A percentile compares a stretch with the other conserved stretches of the same genome.
These are phyloP conservation scores for Coriolopsis trogii DNA, from an alignment of 1,284 basidiomycete species.

Conservation along the genomic window DNA sequence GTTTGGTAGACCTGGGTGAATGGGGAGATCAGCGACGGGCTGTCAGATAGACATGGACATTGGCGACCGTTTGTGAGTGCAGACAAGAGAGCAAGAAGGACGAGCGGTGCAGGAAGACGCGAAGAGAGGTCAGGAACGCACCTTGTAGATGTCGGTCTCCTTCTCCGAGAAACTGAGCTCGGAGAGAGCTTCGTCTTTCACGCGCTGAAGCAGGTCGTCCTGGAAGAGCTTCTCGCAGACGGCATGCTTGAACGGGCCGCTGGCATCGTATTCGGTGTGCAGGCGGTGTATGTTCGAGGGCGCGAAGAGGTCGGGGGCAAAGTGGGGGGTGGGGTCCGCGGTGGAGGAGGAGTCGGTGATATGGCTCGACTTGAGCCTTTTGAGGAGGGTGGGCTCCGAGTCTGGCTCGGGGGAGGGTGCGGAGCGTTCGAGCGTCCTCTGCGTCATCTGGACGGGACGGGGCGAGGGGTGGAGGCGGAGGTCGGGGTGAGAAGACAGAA, in stretches of 20 bases:
- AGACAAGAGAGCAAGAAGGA: neutral
- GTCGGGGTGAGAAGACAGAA: neutral
- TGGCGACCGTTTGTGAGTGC: neutral
- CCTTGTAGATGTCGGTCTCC: slow-evolving; percentile 99
- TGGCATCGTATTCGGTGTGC: slow-evolving; percentile 57
- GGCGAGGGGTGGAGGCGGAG: neutral
- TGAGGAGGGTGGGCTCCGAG: slow-evolving; percentile 28
- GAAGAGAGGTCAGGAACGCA: slow-evolving; percentile 33
- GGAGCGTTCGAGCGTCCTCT: slow-evolving; percentile 33
- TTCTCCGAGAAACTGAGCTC: slow-evolving; percentile 95
- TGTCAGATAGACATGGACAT: neutral
- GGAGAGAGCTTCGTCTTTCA: slow-evolving; percentile 81
- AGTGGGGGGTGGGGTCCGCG: slow-evolving; percentile 42
- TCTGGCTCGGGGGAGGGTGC: slow-evolving; percentile 32
- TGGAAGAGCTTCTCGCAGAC: slow-evolving; percentile 85
- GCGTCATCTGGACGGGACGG: slow-evolving; percentile 19
- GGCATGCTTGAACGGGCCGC: slow-evolving; percentile 83
- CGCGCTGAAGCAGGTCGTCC: slow-evolving; percentile 76
- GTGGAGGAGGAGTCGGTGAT: slow-evolving; percentile 16
- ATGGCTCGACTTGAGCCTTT: slow-evolving; percentile 38
- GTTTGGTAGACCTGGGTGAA: slow-evolving; percentile 88
- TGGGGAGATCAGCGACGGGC: neutral
- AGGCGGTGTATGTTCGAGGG: slow-evolving; percentile 57
- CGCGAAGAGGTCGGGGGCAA: slow-evolving; percentile 60
- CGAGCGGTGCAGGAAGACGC: neutral